Evolutionary conservation across 2,329 filamentous ascomycete species (phyloP), one percentile per base, ranked within the genome.

Genomic region (Beauveria caledonica): DNA sequence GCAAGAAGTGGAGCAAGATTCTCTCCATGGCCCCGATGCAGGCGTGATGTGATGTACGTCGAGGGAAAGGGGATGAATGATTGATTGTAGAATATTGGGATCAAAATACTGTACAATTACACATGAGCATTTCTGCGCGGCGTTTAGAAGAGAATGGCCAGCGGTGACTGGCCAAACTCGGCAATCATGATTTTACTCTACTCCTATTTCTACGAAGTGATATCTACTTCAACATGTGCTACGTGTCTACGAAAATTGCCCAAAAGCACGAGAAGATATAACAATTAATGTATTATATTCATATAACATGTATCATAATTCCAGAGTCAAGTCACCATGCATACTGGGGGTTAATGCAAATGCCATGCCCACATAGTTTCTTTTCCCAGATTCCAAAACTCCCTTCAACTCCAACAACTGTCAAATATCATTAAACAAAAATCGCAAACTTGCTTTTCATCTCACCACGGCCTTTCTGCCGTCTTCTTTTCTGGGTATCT

Each of bases 1-100:
- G 90, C 72, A 94, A 90, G 81, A 88, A 96, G 78, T 99, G 94
- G 94, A 96, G 92, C 69, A 99, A 97, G 84, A 97, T 99, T 69
- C 76, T 99, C 72, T 96, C 90, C 67, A 84, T 99, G 82, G 94
- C 94, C 59, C 93, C 94, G 23, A 81, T 82, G 76, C 80, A 85
- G 68, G 82, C 78, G 42, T 84, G 76, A 67, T 1, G 42, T 84
- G 76, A 67, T 1, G 25, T 5, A 49, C 2, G n/a, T n/a, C 4
- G 17, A 23, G 33, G 21, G 8, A 33, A 13, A 15, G 23, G 17
- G 33, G 50, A 9, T 8, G 33, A 29, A 36, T 13, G 33, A 36
- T 36, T 2, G 5, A 13, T 15, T 36, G 33, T 36, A 36, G 11
- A 36, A 36, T 3, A 36, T 6, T 36, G 33, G 33, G 33, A 36